phyloP scores from a whole-genome alignment of 306 rosid species.

The Acacia crassicarpa region DNA sequence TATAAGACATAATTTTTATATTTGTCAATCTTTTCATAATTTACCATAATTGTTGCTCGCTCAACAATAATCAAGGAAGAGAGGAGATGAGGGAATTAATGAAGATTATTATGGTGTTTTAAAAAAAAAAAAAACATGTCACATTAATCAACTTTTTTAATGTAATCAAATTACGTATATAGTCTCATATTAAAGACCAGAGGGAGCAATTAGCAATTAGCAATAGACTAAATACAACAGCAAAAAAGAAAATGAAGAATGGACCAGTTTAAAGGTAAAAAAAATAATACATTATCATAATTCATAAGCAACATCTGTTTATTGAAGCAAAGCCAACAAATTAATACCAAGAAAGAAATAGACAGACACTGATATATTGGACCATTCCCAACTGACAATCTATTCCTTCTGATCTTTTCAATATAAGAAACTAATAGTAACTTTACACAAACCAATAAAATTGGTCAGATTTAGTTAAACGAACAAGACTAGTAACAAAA shows the following conservation, averaged over 20 bases:
- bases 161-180: no score
- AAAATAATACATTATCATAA: conserved; percentile 3
- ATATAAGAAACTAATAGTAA: background rate
- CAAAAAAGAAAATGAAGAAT: background rate
- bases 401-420: background rate
- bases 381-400: background rate
- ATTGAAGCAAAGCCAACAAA: background rate
- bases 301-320: background rate
- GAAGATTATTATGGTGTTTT: no score
- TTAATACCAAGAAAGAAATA: background rate
- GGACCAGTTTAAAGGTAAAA: background rate
- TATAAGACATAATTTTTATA: no score
- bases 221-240: background rate
- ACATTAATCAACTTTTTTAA: no score
- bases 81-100: no score
- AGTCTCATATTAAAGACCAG: no score
- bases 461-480: background rate
- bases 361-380: background rate
- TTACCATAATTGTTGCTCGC: no score
- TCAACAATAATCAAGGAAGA: no score
- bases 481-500: background rate
- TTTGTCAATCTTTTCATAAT: no score
- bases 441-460: background rate
- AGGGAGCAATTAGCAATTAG: background rate
- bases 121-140: no score